phyloP scores from a whole-genome alignment of 352 stramenopile species.

The Pythium phragmitis region DNA sequence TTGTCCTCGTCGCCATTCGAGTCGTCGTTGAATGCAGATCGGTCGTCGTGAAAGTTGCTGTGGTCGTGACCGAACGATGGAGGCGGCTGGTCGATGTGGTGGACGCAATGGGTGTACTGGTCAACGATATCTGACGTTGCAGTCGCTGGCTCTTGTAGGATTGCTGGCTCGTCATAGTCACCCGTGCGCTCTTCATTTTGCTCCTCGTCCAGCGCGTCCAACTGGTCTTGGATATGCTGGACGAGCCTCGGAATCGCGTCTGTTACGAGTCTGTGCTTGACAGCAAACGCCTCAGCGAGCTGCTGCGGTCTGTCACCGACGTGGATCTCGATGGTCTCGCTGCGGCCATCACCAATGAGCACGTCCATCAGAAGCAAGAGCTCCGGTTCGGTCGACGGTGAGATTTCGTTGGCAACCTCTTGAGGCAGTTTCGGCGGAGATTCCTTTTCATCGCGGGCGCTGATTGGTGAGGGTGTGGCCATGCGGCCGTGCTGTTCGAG shows the following conservation, averaged over 20 bases:
- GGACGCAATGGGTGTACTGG: not conserved
- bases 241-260: conserved; percentile 56
- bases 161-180: not conserved
- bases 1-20: not conserved
- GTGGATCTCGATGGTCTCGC: conserved; percentile 70
- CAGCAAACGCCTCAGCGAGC: conserved; percentile 52
- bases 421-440: not conserved
- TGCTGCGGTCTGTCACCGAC: conserved; percentile 44
- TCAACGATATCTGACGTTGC: not conserved
- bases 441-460: not conserved
- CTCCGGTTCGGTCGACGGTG: conserved; percentile 20
- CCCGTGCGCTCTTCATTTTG: not conserved
- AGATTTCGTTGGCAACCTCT: not conserved
- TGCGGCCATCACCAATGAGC: conserved; percentile 63
- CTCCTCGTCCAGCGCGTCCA: conserved; percentile 38
- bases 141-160: not conserved
- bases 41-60: conserved; percentile 4
- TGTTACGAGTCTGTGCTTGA: conserved; percentile 41
- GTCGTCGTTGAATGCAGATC: conserved; percentile 2
- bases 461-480: not conserved
- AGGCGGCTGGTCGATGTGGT: not conserved
- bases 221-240: conserved; percentile 58
- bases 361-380: conserved; percentile 78
- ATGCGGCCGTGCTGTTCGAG: conserved; percentile 11
- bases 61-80: too few species aligned